phyloP scores from a whole-genome alignment of 257 asterid species.

The Solanum rostratum region DNA sequence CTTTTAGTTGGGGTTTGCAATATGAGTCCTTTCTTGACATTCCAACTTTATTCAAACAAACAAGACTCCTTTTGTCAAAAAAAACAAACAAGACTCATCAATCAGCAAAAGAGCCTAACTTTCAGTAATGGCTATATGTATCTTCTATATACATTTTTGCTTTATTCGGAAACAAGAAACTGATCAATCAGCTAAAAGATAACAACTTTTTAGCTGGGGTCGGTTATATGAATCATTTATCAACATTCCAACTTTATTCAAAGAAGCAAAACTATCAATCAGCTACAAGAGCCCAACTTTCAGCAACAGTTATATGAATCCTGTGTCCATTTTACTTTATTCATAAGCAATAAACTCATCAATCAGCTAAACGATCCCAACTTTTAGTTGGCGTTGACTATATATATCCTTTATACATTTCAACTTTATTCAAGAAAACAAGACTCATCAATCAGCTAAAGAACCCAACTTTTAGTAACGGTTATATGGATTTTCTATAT shows the following conservation, averaged over 20 bases:
- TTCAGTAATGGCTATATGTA: neutral
- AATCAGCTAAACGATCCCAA: neutral
- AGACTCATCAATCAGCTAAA: neutral
- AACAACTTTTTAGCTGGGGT: neutral
- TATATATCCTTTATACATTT: neutral
- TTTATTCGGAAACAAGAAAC: neutral
- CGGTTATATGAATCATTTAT: neutral
- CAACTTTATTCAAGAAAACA: neutral
- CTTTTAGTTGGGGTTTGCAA: neutral
- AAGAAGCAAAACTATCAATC: neutral
- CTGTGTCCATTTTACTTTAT: neutral
- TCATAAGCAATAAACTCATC: neutral
- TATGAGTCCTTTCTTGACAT: neutral
- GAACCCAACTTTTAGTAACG: neutral
- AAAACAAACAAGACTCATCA: neutral
- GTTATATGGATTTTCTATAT: neutral
- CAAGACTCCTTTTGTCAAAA: too few relatives aligned
- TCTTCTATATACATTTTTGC: neutral
- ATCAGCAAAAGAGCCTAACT: neutral
- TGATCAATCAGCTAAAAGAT: neutral
- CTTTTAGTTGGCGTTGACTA: neutral
- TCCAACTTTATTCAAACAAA: neutral
- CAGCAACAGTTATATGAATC: neutral
- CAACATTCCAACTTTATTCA: neutral
- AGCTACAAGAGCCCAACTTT: neutral